phyloP scores from a whole-genome alignment of 371 early-diverging fungal genomes.

The Mucor irregularis region DNA sequence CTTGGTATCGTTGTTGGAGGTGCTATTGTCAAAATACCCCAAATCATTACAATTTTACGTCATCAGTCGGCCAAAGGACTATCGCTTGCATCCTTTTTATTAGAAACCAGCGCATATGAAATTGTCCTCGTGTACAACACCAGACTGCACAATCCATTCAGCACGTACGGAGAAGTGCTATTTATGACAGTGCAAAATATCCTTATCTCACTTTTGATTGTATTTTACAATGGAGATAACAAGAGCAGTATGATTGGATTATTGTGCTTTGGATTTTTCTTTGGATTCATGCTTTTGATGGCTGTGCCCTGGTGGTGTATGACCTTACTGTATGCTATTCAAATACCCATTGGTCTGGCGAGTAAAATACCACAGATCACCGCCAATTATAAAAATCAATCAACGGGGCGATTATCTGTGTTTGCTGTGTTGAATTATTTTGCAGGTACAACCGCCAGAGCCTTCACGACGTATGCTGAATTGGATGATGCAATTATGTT shows the following conservation, averaged over 20 bases:
- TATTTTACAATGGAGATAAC: constrained; percentile 37
- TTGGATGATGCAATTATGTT: constrained; percentile 80
- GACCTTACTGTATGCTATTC: constrained; percentile 67
- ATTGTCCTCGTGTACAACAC: constrained; percentile 86
- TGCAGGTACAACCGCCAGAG: constrained; percentile 82
- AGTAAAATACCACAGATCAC: constrained; percentile 89
- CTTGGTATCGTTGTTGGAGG: constrained; percentile 90
- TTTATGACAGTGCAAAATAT: constrained; percentile 79
- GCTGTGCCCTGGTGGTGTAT: constrained; percentile 53
- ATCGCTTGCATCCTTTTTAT: constrained; percentile 72
- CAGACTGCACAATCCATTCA: constrained; percentile 82
- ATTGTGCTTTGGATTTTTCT: neutral
- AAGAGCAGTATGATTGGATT: neutral
- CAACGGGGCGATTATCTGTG: constrained; percentile 90
- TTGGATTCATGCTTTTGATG: neutral
- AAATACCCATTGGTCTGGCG: constrained; percentile 79
- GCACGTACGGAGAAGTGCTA: constrained; percentile 89
- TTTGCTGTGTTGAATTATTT: constrained; percentile 87
- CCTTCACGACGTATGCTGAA: constrained; percentile 91
- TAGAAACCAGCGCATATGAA: constrained; percentile 82
- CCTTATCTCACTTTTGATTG: constrained; percentile 70
- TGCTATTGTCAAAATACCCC: constrained; percentile 92
- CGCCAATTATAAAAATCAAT: constrained; percentile 69
- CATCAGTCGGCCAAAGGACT: constrained; percentile 81
- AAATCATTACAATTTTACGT: constrained; percentile 85